phyloP scores from a whole-genome alignment of 140 eudicot species.

The Stevia rebaudiana region DNA sequence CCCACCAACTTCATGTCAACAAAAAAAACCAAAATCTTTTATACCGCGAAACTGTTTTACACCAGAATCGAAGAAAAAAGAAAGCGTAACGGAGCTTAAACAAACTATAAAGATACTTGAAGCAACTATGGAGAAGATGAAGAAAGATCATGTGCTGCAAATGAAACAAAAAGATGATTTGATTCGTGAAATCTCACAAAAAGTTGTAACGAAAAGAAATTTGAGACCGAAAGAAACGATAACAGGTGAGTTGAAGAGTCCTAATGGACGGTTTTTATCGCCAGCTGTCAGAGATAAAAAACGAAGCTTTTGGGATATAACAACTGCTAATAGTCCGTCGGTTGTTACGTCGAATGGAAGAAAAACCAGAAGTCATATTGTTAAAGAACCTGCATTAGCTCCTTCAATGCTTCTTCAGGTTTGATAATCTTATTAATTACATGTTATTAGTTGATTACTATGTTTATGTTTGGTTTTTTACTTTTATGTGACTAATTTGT shows the following conservation, averaged over 20 bases:
- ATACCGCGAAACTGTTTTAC: conserved; percentile 50
- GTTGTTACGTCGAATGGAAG: conserved; percentile 55
- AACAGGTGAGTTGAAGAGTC: conserved; percentile 58
- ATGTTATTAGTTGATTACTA: background rate
- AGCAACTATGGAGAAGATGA: conserved; percentile 63
- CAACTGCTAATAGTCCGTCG: conserved; percentile 79
- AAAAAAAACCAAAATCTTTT: conserved; percentile 42
- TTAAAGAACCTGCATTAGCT: conserved; percentile 40
- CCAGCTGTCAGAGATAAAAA: conserved; percentile 68
- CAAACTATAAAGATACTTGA: conserved; percentile 47
- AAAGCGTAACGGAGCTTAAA: conserved; percentile 42
- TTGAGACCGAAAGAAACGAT: conserved; percentile 42
- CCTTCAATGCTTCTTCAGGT: conserved; percentile 96
- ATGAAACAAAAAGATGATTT: conserved; percentile 65
- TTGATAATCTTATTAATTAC: background rate
- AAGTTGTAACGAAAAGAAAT: conserved; percentile 39
- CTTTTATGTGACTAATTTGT: conserved; percentile 29
- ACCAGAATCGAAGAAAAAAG: conserved; percentile 58
- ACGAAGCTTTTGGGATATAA: conserved; percentile 79
- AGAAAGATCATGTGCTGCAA: conserved; percentile 52
- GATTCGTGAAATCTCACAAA: conserved; percentile 51
- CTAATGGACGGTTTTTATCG: conserved; percentile 52
- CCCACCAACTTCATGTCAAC: conserved; percentile 50
- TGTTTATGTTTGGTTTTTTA: background rate
- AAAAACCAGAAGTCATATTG: conserved; percentile 70